Evolutionary conservation across 345 rosid genomes (phyloP), one percentile per base, ranked within the genome.

Genomic region (Linum trigynum): DNA sequence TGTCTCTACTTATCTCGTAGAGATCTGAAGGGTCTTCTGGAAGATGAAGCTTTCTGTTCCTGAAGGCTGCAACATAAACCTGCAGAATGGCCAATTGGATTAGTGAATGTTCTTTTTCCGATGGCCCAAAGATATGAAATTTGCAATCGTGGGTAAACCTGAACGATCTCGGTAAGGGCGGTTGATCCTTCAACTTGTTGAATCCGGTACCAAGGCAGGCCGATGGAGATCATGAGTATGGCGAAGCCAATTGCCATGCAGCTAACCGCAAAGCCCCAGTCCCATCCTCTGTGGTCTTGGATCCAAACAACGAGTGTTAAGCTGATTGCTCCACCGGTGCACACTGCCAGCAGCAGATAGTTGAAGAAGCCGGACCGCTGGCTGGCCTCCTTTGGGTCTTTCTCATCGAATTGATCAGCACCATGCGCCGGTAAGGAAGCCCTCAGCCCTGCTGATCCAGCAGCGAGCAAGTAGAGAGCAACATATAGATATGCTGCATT

Each of bases 301-400:
- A 86, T 57, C 88, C 86, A 82, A 15, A 84, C 84, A 5, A 78
- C 6, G 57, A 86, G 70, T 0, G 86, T 77, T 40, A 82, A 66
- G 69, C 87, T 79, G 17, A 68, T 53, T 16, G 79, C 77, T 12
- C 77, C 82, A 2, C 92, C 89, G 1, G 66, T 0, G 65, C 84
- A 80, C 2, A 79, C 0, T 1, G 72, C 72, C 1, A 84, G 65
- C 78, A 84, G 55, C 55, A 84, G 42, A 62, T 7, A 67, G 65
- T 86, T 86, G 75, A 84, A 84, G 78, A 69, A 84, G 75, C 77
- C 82, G 55, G 92, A 84, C 85, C 81, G 79, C 32, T 66, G 70
- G 69, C 43, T 74, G 35, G 76, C 75, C 74, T 86, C 89, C 60
- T 9, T 50, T 0, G 78, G 76, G 69, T 84, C 89, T 72, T 79